These are phyloP conservation scores for Boehmeria nivea DNA, from an alignment of 306 rosid genomes.

Conservation along the genomic window DNA sequence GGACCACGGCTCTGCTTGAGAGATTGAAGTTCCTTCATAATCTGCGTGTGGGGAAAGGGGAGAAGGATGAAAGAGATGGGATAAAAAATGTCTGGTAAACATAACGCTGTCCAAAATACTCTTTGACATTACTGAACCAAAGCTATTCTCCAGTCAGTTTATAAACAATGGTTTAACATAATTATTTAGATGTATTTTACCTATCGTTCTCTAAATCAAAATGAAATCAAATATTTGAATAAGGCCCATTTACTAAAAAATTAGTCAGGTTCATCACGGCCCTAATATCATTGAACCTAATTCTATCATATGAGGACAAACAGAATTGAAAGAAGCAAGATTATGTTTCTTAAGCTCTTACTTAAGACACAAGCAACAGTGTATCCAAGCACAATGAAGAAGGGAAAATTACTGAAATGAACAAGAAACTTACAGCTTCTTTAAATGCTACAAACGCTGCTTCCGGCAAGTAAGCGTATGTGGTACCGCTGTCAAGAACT, in stretches of 20 bases:
- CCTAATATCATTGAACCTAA: constrained; percentile 7
- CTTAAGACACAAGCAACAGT: constrained; percentile 8
- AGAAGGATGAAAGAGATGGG: background rate
- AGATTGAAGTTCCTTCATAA: constrained; percentile 56
- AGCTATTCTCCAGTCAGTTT: too few relatives aligned
- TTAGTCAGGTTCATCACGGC: constrained; percentile 1
- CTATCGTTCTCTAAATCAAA: too few relatives aligned
- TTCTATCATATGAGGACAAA: background rate
- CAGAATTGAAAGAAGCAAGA: constrained; percentile 2
- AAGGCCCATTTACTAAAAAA: too few relatives aligned
- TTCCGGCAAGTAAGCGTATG: constrained; percentile 87
- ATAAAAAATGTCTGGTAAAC: background rate
- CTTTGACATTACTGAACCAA: too few relatives aligned
- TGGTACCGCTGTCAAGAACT: constrained; percentile 93
- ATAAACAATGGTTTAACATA: too few relatives aligned
- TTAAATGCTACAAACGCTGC: constrained; percentile 68
- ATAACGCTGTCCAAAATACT: too few relatives aligned
- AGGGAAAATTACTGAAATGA: background rate
- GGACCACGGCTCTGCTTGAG: constrained; percentile 70
- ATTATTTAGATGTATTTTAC: too few relatives aligned
- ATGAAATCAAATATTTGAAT: too few relatives aligned
- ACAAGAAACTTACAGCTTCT: constrained; percentile 64
- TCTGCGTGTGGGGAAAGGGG: constrained; percentile 31
- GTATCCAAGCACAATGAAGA: constrained; percentile 11
- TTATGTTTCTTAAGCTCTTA: background rate